Conservation (phyloP, 495 filamentous ascomycete genomes). For the Daldinia childiae region DNA sequence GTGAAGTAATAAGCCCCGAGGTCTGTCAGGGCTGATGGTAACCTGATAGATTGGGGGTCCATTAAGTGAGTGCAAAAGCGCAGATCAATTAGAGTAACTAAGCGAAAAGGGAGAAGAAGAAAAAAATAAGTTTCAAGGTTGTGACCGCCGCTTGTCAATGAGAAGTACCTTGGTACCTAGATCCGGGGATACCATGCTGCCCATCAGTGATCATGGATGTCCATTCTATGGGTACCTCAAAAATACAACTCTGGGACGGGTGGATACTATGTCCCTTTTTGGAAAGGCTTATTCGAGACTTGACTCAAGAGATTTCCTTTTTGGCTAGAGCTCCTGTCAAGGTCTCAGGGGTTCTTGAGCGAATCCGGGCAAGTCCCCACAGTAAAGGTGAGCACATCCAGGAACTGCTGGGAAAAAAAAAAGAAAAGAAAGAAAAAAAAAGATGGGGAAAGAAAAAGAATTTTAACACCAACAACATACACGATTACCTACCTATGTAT, state of each 20-base stretch:
- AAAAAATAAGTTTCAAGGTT: slow-evolving; percentile 5
- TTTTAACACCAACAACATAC: neutral
- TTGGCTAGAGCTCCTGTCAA: slow-evolving; percentile 33
- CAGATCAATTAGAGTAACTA: slow-evolving; percentile 28
- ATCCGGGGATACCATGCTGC: slow-evolving; percentile 43
- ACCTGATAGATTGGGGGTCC: slow-evolving; percentile 23
- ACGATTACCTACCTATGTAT: neutral
- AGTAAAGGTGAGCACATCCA: slow-evolving; percentile 15
- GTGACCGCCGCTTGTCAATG: slow-evolving; percentile 8
- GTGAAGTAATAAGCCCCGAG: slow-evolving; percentile 39
- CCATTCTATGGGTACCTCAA: slow-evolving; percentile 31
- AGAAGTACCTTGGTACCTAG: slow-evolving; percentile 30
- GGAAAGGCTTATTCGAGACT: slow-evolving; percentile 32
- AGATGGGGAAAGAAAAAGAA: neutral
- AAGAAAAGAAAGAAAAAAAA: neutral
- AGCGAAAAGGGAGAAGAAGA: slow-evolving; percentile 17
- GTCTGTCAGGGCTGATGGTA: slow-evolving; percentile 31
- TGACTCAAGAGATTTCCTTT: slow-evolving; percentile 43
- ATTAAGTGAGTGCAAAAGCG: slow-evolving; percentile 5
- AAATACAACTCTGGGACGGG: slow-evolving; percentile 13
- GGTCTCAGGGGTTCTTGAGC: slow-evolving; percentile 34
- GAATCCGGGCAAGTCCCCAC: slow-evolving; percentile 34
- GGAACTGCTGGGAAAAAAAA: slow-evolving; percentile 5
- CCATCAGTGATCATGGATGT: slow-evolving; percentile 29
- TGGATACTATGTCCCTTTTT: slow-evolving; percentile 15